Percentiles rank a stretch among this genome's conserved stretches.
Conservation (phyloP, 1,139 yeast genomes). For the Debaryomycetaceae sp. region DNA sequence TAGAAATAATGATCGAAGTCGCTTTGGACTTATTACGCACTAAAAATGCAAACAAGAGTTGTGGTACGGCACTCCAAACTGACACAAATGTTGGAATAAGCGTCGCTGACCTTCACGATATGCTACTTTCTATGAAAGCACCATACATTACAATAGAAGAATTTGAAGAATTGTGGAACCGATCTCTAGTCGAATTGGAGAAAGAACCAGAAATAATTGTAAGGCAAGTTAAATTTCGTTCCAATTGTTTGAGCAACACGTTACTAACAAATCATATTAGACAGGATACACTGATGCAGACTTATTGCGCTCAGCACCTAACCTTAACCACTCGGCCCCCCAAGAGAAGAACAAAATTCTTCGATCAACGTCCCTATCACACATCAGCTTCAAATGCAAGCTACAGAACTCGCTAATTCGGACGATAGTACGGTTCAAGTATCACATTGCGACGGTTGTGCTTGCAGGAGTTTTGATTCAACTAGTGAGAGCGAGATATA, state of each 20-base stretch:
- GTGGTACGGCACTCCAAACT: constrained; percentile 48
- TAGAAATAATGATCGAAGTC: constrained; percentile 64
- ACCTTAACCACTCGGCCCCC: constrained; percentile 30
- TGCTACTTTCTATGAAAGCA: constrained; percentile 55
- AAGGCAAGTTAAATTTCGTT: constrained; percentile 61
- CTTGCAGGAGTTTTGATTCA: constrained; percentile 18
- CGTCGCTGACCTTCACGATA: constrained; percentile 53
- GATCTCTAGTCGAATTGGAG: constrained; percentile 61
- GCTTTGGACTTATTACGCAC: constrained; percentile 65
- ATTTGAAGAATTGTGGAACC: constrained; percentile 77
- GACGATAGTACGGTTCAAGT: constrained; percentile 44
- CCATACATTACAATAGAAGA: constrained; percentile 64
- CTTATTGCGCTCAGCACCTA: constrained; percentile 21
- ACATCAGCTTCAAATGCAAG: constrained; percentile 60
- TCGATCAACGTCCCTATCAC: constrained; percentile 72
- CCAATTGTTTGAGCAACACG: constrained; percentile 1
- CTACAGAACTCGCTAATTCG: constrained; percentile 52
- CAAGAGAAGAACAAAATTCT: constrained; percentile 45
- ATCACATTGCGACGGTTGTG: constrained; percentile 25
- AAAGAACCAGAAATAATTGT: constrained; percentile 76
- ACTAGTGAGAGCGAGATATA: constrained; percentile 21
- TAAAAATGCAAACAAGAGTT: constrained; percentile 64
- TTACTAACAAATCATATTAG: constrained; percentile 25
- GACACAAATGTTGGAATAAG: constrained; percentile 51
- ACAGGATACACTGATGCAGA: constrained; percentile 24